A percentile compares a stretch with the other conserved stretches of the same genome.
Evolutionary conservation across 768 basidiomycete species (phyloP).

Genomic region (Kwoniella pini): DNA sequence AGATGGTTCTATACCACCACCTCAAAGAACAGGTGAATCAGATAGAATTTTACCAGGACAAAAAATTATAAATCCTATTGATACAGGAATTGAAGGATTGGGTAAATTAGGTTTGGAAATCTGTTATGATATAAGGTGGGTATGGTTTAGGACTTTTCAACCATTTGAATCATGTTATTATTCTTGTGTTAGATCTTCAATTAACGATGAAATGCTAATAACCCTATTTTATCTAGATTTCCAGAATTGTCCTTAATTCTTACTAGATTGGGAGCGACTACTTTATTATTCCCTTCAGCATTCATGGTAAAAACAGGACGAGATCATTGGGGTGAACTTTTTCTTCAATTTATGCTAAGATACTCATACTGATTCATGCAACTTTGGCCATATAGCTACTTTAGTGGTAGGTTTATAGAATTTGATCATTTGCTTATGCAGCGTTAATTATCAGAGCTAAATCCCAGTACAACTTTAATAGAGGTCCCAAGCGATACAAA

Average conservation of each 20-base stretch:
- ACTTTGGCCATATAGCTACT: too few species aligned
- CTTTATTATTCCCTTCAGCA: conserved; percentile 46
- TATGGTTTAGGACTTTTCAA: too few species aligned
- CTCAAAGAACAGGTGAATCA: conserved; percentile 42
- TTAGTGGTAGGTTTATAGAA: background rate
- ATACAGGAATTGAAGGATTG: conserved; percentile 19
- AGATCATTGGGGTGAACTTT: conserved; percentile 50
- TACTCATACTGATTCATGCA: too few species aligned
- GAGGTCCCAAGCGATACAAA: conserved; percentile 45
- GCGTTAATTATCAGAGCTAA: background rate
- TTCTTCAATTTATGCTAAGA: background rate
- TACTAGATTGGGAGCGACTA: conserved; percentile 37
- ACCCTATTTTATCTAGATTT: too few species aligned
- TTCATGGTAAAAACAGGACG: conserved; percentile 51
- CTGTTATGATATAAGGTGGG: conserved; percentile 51
- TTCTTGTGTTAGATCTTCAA: background rate
- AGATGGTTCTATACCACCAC: conserved; percentile 22
- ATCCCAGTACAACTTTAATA: conserved; percentile 4
- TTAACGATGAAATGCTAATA: too few species aligned
- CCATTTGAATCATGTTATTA: too few species aligned
- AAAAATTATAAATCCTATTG: conserved; percentile 31
- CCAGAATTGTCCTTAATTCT: conserved; percentile 48
- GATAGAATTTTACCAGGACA: conserved; percentile 38
- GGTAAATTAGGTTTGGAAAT: conserved; percentile 50
- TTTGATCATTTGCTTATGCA: background rate